These are phyloP conservation scores for Trifolium subterraneum DNA, from an alignment of 306 rosid species.

Conservation along the genomic window DNA sequence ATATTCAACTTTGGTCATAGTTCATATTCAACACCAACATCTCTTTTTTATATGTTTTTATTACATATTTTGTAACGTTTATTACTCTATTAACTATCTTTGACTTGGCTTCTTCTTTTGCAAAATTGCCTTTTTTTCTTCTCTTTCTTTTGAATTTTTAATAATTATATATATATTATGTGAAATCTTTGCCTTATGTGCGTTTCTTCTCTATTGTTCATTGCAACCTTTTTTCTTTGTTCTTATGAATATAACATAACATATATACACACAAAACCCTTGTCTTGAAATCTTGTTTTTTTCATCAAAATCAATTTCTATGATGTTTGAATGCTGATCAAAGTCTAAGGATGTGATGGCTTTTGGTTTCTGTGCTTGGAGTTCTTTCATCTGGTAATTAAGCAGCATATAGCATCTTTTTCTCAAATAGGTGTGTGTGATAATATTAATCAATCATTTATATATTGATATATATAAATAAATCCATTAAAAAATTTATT, in stretches of 20 bases:
- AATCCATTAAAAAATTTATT: no score
- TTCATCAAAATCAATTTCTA: conserved; percentile 12
- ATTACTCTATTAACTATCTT: conserved; percentile 41
- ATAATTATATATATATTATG: neutral
- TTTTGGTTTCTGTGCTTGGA: conserved; percentile 25
- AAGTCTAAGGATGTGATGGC: conserved; percentile 37
- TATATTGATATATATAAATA: neutral
- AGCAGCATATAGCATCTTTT: conserved; percentile 26
- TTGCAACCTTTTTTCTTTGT: conserved; percentile 27
- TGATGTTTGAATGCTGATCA: conserved; percentile 16
- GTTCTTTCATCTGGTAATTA: conserved; percentile 46
- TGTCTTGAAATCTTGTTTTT: conserved; percentile 22
- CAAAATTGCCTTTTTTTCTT: neutral
- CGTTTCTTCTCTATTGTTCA: conserved; percentile 31
- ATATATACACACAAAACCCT: conserved; percentile 23
- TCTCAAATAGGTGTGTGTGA: neutral
- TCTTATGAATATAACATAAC: neutral
- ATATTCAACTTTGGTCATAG: no score
- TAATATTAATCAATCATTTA: neutral
- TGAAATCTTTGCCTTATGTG: conserved; percentile 8
- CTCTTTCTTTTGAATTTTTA: neutral
- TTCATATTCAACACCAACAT: neutral
- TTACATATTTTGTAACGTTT: conserved; percentile 43
- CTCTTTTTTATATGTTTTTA: conserved; percentile 41
- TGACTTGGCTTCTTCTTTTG: conserved; percentile 39